phyloP scores from a whole-genome alignment of 352 stramenopile genomes.

The Phytopythium montanum region DNA sequence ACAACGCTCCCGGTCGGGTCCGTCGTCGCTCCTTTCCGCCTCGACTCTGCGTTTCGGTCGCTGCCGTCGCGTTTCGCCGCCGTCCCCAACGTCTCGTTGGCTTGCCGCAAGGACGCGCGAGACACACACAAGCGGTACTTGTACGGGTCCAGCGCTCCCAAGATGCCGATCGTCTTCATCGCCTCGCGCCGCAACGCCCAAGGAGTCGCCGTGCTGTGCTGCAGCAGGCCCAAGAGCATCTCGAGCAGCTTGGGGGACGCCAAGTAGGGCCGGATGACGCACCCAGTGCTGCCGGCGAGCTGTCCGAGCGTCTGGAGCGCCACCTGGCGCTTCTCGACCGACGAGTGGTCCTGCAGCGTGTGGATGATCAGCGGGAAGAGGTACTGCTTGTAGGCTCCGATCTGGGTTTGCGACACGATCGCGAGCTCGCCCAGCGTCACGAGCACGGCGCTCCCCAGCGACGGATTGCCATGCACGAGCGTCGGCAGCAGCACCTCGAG shows the following conservation, averaged over 20 bases:
- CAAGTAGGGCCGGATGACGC: slow-evolving; percentile 94
- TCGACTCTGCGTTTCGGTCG: slow-evolving; percentile 18
- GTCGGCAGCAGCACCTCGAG: slow-evolving; percentile 80
- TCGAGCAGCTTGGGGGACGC: slow-evolving; percentile 94
- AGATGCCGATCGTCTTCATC: slow-evolving; percentile 95
- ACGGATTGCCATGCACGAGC: slow-evolving; percentile 82
- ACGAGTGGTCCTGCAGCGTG: slow-evolving; percentile 96
- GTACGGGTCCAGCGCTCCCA: slow-evolving; percentile 95
- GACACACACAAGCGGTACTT: slow-evolving; percentile 89
- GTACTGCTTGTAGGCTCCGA: slow-evolving; percentile 92
- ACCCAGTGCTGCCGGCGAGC: slow-evolving; percentile 91
- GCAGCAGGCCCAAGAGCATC: slow-evolving; percentile 93
- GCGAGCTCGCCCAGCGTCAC: slow-evolving; percentile 91
- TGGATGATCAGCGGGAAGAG: slow-evolving; percentile 96
- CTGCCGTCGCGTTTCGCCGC: neutral
- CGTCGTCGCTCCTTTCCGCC: slow-evolving; percentile 16
- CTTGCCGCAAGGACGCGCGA: slow-evolving; percentile 58
- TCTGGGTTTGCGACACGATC: slow-evolving; percentile 85
- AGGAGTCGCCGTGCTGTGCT: slow-evolving; percentile 85
- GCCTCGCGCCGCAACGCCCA: slow-evolving; percentile 94
- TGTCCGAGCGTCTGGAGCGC: slow-evolving; percentile 95
- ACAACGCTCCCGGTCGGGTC: slow-evolving; percentile 6
- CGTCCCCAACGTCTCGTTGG: slow-evolving; percentile 35
- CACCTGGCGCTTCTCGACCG: slow-evolving; percentile 93
- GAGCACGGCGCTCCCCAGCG: slow-evolving; percentile 71